phyloP scores from a whole-genome alignment of 129 eudicot genomes.

The Chrysanthemum makinoi region DNA sequence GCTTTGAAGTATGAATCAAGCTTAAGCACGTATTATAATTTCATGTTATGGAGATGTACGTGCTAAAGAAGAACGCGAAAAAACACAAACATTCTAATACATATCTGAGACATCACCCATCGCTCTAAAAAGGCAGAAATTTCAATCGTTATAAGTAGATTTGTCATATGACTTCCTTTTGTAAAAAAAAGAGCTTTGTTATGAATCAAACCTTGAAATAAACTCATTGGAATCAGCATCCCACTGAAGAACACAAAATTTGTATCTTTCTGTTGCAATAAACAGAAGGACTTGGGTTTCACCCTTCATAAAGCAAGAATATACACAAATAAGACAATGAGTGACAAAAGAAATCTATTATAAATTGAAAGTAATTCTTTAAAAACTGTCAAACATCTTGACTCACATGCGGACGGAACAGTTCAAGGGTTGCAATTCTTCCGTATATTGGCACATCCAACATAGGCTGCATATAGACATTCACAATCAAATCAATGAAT shows the following conservation, averaged over 20 bases:
- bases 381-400: too few species aligned
- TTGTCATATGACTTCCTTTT: background rate
- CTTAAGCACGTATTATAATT: too few species aligned
- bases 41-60: too few species aligned
- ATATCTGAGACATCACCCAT: conserved; percentile 89
- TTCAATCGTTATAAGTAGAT: background rate
- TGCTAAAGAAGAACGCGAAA: conserved; percentile 38
- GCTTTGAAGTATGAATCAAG: too few species aligned
- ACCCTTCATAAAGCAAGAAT: conserved; percentile 45
- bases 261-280: conserved; percentile 95
- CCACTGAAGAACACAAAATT: conserved; percentile 95
- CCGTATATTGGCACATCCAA: too few species aligned
- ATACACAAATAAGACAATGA: background rate
- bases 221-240: conserved; percentile 76
- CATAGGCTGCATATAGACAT: too few species aligned
- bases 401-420: too few species aligned
- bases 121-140: conserved; percentile 46
- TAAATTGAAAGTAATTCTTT: too few species aligned
- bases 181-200: conserved; percentile 9
- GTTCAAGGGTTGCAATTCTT: too few species aligned
- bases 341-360: too few species aligned
- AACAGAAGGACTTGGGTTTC: conserved; percentile 92
- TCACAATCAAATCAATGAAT: too few species aligned
- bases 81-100: background rate
- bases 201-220: conserved; percentile 63